Percentiles rank a stretch among this genome's conserved stretches.
These are phyloP conservation scores for Erodium moschatum DNA, from an alignment of 441 rosid species.

Conservation along the genomic window DNA sequence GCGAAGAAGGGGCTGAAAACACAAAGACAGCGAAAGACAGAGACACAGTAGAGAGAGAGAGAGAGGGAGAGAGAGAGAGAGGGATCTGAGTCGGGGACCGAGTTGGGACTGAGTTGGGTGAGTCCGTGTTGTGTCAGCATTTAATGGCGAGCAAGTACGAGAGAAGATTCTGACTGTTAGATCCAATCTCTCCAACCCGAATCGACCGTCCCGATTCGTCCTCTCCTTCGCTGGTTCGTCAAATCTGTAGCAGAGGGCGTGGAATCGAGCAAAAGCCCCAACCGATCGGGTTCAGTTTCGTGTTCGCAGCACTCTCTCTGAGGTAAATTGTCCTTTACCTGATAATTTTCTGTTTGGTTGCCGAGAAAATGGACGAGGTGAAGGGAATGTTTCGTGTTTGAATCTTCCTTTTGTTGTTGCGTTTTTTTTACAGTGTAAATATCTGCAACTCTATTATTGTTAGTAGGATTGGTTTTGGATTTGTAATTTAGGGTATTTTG, in stretches of 20 bases:
- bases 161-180: slow-evolving; percentile 31
- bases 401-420: background rate
- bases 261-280: background rate
- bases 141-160: slow-evolving; percentile 18
- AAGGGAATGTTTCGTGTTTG: background rate
- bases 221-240: slow-evolving; percentile 2
- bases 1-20: slow-evolving; percentile 10
- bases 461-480: background rate
- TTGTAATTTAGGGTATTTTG: background rate
- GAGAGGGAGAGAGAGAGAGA: too few relatives aligned
- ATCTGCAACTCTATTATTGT: background rate
- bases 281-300: slow-evolving; percentile 26
- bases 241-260: background rate
- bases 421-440: background rate
- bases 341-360: slow-evolving; percentile 3
- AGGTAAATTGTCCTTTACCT: slow-evolving; percentile 13
- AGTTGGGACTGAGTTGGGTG: slow-evolving; percentile 17
- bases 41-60: too few relatives aligned
- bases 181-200: slow-evolving; percentile 22
- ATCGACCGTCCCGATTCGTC: slow-evolving; percentile 25
- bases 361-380: background rate
- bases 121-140: slow-evolving; percentile 23
- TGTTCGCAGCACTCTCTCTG: slow-evolving; percentile 16
- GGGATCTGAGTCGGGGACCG: slow-evolving; percentile 10
- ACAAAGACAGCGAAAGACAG: background rate